Evolutionary conservation across 192 early-diverging fungal genomes (phyloP), one percentile per base, ranked within the genome.

Genomic region (Rhizophagus clarus): DNA sequence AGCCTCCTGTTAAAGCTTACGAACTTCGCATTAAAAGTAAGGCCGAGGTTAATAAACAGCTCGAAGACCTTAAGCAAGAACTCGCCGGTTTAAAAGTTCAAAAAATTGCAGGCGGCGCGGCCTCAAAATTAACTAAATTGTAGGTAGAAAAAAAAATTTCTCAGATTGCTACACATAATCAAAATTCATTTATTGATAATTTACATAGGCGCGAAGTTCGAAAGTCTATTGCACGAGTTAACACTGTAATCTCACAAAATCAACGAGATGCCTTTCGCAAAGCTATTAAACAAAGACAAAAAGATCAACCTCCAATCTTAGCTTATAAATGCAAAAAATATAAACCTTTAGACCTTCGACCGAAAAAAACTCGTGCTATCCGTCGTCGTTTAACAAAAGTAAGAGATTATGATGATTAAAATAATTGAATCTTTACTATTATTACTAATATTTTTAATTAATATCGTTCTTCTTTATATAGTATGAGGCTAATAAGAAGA

Each of bases 291-390:
- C 42, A 12, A 45, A 45, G 42, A 45, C 42, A 45, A 45, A 45
- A 45, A 12, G 42, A 45, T 45, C 42, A 45, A 12, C 42, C 37
- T 40, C 11, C 42, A 45, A 45, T 12, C 11, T 45, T 45, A 40
- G 42, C 11, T 42, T 42, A 42, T 45, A 45, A 45, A 84, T 91
- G 92, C 84, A 98, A 96, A 93, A 98, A 98, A 92, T 94, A 95
- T 90, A 82, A 91, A 60, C 98, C 98, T 79, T 88, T 97, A 81
- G 98, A 99, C 88, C 94, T 99, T 88, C 95, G 98, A 84, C 89
- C 88, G 85, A 99, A 99, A 94, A 96, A 96, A 93, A 99, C 97
- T 81, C 96, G 98, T 85, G 98, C 98, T 81, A 94, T 98, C 88
- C 96, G 98, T 77, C 95, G 97, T 83, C 93, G 93, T 79, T 89